A percentile compares a stretch with the other conserved stretches of the same genome.
These are phyloP conservation scores for Bipolaris oryzae DNA, from an alignment of 2,329 filamentous ascomycete genomes.

Conservation along the genomic window DNA sequence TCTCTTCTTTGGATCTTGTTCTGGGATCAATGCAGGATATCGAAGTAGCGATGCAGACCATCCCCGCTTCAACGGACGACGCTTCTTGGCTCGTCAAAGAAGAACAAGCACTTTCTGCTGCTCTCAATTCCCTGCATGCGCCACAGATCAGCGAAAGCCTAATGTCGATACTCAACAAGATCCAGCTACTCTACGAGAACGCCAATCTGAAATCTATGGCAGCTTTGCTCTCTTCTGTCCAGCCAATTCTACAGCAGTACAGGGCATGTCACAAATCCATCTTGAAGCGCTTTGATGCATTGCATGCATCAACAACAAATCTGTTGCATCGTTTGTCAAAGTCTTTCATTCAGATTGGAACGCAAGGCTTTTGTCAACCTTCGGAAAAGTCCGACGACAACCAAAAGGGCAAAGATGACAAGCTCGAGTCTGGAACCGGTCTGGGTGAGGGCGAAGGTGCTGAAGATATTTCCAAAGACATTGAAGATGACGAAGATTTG, in stretches of 20 bases:
- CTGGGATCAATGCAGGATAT: slow-evolving; percentile 80
- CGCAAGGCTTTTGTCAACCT: slow-evolving; percentile 90
- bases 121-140: slow-evolving; percentile 66
- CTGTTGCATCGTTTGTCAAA: slow-evolving; percentile 77
- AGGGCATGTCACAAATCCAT: slow-evolving; percentile 64
- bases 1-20: slow-evolving; percentile 73
- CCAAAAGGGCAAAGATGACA: slow-evolving; percentile 71
- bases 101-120: slow-evolving; percentile 41
- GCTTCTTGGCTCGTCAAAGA: slow-evolving; percentile 66
- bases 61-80: slow-evolving; percentile 67
- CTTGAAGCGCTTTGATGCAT: slow-evolving; percentile 62
- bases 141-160: slow-evolving; percentile 59
- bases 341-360: slow-evolving; percentile 77
- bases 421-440: slow-evolving; percentile 89
- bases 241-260: slow-evolving; percentile 80
- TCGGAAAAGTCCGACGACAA: slow-evolving; percentile 73
- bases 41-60: slow-evolving; percentile 60
- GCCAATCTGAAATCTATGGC: slow-evolving; percentile 54
- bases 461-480: slow-evolving; percentile 97
- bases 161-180: slow-evolving; percentile 51
- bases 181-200: slow-evolving; percentile 53
- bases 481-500: slow-evolving; percentile 90
- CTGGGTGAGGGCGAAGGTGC: slow-evolving; percentile 93
- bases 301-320: slow-evolving; percentile 75
- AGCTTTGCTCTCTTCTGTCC: slow-evolving; percentile 64